Conservation (phyloP, 495 filamentous ascomycete genomes). For the Penicillium odoratum region DNA sequence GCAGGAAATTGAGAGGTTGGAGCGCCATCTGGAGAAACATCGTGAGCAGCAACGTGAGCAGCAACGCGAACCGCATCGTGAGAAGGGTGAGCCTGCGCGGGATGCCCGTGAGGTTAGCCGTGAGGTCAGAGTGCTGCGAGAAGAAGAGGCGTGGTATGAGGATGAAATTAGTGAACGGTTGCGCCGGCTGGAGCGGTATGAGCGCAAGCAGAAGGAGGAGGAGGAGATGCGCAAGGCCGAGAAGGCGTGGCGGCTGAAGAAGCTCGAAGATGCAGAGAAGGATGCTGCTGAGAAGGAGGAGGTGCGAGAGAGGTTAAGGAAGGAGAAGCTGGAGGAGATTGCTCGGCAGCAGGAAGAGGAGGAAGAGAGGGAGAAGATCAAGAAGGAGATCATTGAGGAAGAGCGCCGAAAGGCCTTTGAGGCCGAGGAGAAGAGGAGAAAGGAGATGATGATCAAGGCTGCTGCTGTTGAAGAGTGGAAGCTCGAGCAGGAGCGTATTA, state of each 20-base stretch:
- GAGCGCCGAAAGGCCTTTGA: conserved; percentile 33
- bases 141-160: conserved; percentile 41
- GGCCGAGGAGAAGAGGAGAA: conserved; percentile 42
- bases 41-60: conserved; percentile 32
- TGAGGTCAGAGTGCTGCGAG: conserved; percentile 28
- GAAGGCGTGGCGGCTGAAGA: conserved; percentile 28
- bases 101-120: conserved; percentile 25
- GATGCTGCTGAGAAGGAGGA: conserved; percentile 34
- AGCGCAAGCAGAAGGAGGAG: conserved; percentile 32
- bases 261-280: conserved; percentile 32
- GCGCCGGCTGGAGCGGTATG: conserved; percentile 33
- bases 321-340: conserved; percentile 30
- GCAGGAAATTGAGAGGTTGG: conserved; percentile 46
- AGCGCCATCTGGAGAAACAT: conserved; percentile 42
- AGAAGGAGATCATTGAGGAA: conserved; percentile 38
- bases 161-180: conserved; percentile 38
- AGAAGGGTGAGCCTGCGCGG: conserved; percentile 17
- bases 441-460: conserved; percentile 51
- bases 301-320: conserved; percentile 21
- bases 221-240: conserved; percentile 20
- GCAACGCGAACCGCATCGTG: conserved; percentile 40
- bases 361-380: conserved; percentile 41
- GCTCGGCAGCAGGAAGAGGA: conserved; percentile 45
- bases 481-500: conserved; percentile 49
- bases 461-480: conserved; percentile 58